Conservation (phyloP, 306 rosid genomes). For the Malus fusca region DNA sequence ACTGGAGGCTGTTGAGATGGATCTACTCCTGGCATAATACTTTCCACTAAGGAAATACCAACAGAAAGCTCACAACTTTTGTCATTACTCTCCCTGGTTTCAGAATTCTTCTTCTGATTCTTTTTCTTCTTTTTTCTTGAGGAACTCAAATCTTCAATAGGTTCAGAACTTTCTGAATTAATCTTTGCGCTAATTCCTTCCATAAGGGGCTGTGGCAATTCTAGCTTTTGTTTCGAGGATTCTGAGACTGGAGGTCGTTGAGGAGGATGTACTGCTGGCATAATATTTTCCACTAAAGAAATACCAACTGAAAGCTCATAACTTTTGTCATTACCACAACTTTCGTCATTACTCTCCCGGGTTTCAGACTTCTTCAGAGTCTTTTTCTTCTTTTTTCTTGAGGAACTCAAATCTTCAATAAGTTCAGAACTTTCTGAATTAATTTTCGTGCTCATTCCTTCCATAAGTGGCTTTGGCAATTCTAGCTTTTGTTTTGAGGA, state of each 20-base stretch:
- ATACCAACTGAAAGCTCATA: background rate
- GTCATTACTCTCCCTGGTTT: constrained; percentile 6
- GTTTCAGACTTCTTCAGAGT: background rate
- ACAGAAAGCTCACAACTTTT: background rate
- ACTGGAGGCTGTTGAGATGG: constrained; percentile 11
- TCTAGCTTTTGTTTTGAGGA: background rate
- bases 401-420: background rate
- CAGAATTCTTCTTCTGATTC: background rate
- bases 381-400: background rate
- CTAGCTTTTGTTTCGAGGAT: background rate
- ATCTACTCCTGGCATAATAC: background rate
- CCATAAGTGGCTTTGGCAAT: background rate
- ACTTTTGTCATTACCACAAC: constrained; percentile 4
- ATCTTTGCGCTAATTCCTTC: background rate
- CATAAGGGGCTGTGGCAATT: background rate
- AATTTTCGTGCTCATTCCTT: background rate
- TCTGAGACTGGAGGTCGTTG: constrained; percentile 17
- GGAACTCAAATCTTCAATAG: background rate
- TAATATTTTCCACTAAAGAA: background rate
- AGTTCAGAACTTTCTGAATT: background rate
- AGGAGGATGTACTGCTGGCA: background rate
- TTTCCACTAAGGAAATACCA: background rate
- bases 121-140: background rate
- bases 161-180: background rate
- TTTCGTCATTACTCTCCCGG: background rate